A percentile compares a stretch with the other conserved stretches of the same genome.
These are phyloP conservation scores for Diaporthe nobilis DNA, from an alignment of 2,329 filamentous ascomycete genomes.

Conservation along the genomic window DNA sequence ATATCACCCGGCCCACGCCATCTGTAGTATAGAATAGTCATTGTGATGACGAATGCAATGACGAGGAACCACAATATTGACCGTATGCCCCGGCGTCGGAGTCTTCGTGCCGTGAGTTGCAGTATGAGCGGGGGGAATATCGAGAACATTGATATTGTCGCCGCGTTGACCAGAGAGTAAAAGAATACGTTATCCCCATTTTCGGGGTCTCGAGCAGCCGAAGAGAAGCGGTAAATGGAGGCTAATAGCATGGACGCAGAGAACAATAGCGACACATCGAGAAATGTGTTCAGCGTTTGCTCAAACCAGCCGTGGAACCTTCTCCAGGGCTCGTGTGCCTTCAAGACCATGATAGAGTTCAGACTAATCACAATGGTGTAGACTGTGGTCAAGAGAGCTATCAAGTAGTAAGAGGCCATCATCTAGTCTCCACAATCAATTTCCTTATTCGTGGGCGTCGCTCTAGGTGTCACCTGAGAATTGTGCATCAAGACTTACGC, in stretches of 20 bases:
- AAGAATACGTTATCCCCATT: neutral
- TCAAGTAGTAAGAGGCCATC: neutral
- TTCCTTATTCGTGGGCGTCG: neutral
- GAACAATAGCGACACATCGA: neutral
- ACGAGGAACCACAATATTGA: neutral
- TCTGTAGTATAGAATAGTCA: neutral
- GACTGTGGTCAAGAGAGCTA: neutral
- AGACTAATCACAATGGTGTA: neutral
- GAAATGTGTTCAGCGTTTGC: neutral
- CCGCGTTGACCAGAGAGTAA: neutral
- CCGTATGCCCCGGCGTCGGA: neutral
- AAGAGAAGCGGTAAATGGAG: neutral
- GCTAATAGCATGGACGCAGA: neutral
- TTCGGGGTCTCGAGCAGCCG: neutral
- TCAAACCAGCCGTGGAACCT: neutral
- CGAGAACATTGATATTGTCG: neutral
- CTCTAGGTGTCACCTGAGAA: neutral
- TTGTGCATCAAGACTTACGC: neutral
- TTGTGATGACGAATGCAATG: neutral
- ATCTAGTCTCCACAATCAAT: neutral
- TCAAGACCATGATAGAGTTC: neutral
- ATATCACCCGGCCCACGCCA: neutral
- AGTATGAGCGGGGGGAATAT: neutral
- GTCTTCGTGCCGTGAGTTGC: neutral
- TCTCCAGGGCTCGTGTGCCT: neutral